These are phyloP conservation scores for Stachybotrys elegans DNA, from an alignment of 2,329 filamentous ascomycete species.

Conservation along the genomic window DNA sequence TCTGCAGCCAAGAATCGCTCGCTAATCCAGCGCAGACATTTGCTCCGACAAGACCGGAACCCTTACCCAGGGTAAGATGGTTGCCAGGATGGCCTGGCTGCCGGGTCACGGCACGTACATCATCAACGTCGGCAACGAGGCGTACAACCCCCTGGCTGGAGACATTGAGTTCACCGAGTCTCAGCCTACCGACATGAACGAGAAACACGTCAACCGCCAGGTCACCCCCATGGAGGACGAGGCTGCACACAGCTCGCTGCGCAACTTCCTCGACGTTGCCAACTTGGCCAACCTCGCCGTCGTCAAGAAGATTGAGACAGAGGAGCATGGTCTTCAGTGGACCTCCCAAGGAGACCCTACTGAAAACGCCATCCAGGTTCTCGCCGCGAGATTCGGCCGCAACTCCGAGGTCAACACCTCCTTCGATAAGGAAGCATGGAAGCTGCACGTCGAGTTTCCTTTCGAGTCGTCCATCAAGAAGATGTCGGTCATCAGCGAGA, in stretches of 20 bases:
- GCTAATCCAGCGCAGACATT: too few relatives aligned
- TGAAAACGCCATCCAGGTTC: constrained; percentile 54
- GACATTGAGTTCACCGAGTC: constrained; percentile 9
- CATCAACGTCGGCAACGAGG: constrained; percentile 19
- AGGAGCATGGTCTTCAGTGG: constrained; percentile 27
- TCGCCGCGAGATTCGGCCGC: constrained; percentile 48
- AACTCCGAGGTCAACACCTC: constrained; percentile 25
- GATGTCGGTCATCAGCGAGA: constrained; percentile 51
- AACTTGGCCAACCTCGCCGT: constrained; percentile 57
- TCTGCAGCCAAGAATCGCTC: too few relatives aligned
- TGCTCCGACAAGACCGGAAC: constrained; percentile 28
- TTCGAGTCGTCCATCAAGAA: constrained; percentile 55
- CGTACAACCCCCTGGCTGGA: constrained; percentile 19
- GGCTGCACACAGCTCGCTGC: constrained; percentile 28
- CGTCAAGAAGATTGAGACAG: constrained; percentile 41
- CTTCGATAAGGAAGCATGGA: constrained; percentile 22
- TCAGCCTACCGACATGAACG: constrained; percentile 13
- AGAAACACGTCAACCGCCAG: background rate
- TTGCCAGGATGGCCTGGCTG: constrained; percentile 25
- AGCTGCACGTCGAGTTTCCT: constrained; percentile 45
- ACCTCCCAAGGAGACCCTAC: constrained; percentile 43
- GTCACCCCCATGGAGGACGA: constrained; percentile 35
- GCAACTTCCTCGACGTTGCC: constrained; percentile 51
- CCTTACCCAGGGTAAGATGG: constrained; percentile 29
- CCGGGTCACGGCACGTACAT: constrained; percentile 22